A percentile compares a stretch with the other conserved stretches of the same genome.
These are phyloP conservation scores for Thymus quinquecostatus DNA, from an alignment of 257 asterid species.

Conservation along the genomic window DNA sequence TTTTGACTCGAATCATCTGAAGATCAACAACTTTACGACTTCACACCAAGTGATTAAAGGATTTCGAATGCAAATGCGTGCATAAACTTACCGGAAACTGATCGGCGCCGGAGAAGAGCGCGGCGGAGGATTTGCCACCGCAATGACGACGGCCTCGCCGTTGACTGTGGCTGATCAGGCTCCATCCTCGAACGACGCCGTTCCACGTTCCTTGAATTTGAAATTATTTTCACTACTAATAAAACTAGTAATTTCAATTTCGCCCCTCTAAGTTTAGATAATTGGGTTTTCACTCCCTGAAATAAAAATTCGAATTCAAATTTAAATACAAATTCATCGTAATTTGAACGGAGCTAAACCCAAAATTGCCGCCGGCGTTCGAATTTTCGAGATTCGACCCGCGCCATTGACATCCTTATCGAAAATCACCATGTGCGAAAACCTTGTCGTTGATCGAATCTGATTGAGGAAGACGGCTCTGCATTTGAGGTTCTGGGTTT, in stretches of 20 bases:
- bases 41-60: not conserved
- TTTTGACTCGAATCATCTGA: conserved; percentile 57
- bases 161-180: conserved; percentile 27
- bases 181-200: conserved; percentile 35
- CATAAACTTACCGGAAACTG: conserved; percentile 41
- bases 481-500: conserved; percentile 32
- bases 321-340: no score
- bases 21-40: conserved; percentile 25
- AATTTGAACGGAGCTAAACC: no score
- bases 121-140: conserved; percentile 87
- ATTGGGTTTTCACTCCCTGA: not conserved
- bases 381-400: conserved; percentile 28
- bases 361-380: not conserved
- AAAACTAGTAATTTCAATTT: not conserved
- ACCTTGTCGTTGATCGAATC: not conserved
- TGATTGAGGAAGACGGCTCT: not conserved
- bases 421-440: not conserved
- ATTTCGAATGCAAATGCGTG: not conserved
- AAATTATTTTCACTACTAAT: not conserved
- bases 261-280: not conserved
- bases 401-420: conserved; percentile 26
- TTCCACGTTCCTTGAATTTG: conserved; percentile 15
- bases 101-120: conserved; percentile 58
- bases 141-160: conserved; percentile 54
- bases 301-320: no score